Conservation (phyloP, 2,329 filamentous ascomycete species). For the Botryotinia calthae region DNA sequence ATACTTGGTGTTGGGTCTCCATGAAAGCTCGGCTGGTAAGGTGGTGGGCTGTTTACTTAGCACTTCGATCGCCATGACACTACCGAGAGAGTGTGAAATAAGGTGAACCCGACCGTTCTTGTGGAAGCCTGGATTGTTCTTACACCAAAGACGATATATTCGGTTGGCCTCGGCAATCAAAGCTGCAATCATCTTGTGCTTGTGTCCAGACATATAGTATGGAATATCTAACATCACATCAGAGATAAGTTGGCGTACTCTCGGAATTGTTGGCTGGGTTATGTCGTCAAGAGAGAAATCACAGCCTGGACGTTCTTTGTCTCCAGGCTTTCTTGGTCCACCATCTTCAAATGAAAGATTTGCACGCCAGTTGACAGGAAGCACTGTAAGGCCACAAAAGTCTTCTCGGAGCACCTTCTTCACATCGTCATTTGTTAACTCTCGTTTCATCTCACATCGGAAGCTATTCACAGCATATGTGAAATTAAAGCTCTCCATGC, state of each 20-base stretch:
- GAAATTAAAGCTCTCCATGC: slow-evolving; percentile 95
- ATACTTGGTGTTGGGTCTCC: slow-evolving; percentile 50
- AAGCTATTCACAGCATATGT: slow-evolving; percentile 94
- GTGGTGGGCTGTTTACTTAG: slow-evolving; percentile 82
- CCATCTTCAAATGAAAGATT: slow-evolving; percentile 84
- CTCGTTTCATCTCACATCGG: slow-evolving; percentile 79
- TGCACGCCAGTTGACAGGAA: slow-evolving; percentile 92
- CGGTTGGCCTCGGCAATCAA: slow-evolving; percentile 89
- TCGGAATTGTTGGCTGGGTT: slow-evolving; percentile 84
- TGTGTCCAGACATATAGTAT: slow-evolving; percentile 96
- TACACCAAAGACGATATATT: slow-evolving; percentile 93
- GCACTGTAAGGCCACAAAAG: slow-evolving; percentile 88
- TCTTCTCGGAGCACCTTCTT: slow-evolving; percentile 70
- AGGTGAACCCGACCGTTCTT: slow-evolving; percentile 82
- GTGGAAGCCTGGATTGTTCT: slow-evolving; percentile 85
- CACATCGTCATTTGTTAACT: slow-evolving; percentile 72
- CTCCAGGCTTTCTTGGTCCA: slow-evolving; percentile 56
- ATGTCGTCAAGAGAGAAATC: slow-evolving; percentile 78
- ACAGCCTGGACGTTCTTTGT: slow-evolving; percentile 55
- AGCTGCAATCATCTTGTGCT: slow-evolving; percentile 88
- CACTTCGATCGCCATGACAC: slow-evolving; percentile 90
- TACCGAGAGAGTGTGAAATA: slow-evolving; percentile 89
- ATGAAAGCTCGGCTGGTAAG: slow-evolving; percentile 45
- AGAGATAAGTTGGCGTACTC: slow-evolving; percentile 88
- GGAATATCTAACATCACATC: slow-evolving; percentile 99